phyloP scores from a whole-genome alignment of 306 rosid genomes.

The Senna siamea region DNA sequence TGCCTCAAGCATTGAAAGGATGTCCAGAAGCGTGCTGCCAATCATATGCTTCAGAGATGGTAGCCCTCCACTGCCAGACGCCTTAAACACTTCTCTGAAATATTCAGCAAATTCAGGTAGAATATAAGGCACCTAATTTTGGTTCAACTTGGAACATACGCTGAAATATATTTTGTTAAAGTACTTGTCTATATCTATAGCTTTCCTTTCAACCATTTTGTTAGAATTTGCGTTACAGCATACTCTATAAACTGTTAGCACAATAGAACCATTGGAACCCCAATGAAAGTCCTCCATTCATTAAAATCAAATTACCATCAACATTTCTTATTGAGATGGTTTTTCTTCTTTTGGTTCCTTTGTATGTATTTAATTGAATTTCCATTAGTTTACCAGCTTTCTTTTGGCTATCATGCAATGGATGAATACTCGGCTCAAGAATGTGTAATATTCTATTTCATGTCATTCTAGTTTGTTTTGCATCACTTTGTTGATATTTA shows the following conservation, averaged over 20 bases:
- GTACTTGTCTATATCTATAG: not conserved
- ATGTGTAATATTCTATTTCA: conserved; percentile 14
- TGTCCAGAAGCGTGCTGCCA: conserved; percentile 53
- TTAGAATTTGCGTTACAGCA: not conserved
- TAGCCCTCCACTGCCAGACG: conserved; percentile 78
- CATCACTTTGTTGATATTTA: not conserved
- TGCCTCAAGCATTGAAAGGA: conserved; percentile 48
- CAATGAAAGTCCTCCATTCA: not conserved
- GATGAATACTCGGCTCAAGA: conserved; percentile 5
- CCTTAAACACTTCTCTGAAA: conserved; percentile 52
- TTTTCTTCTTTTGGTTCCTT: conserved; percentile 9
- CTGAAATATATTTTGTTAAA: conserved; percentile 10
- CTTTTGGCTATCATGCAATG: conserved; percentile 13
- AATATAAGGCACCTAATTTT: not conserved
- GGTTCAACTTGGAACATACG: conserved; percentile 7
- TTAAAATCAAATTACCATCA: not conserved
- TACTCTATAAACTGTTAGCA: not conserved
- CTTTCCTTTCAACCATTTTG: not conserved
- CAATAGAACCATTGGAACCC: not conserved
- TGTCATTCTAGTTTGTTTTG: conserved; percentile 13
- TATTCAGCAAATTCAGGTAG: conserved; percentile 55
- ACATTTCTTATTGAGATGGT: not conserved
- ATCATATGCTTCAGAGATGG: conserved; percentile 85
- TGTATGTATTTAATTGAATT: not conserved
- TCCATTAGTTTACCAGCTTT: conserved; percentile 7